Evolutionary conservation across 768 basidiomycete species (phyloP).

Genomic region (Lactifluus subvellereus): DNA sequence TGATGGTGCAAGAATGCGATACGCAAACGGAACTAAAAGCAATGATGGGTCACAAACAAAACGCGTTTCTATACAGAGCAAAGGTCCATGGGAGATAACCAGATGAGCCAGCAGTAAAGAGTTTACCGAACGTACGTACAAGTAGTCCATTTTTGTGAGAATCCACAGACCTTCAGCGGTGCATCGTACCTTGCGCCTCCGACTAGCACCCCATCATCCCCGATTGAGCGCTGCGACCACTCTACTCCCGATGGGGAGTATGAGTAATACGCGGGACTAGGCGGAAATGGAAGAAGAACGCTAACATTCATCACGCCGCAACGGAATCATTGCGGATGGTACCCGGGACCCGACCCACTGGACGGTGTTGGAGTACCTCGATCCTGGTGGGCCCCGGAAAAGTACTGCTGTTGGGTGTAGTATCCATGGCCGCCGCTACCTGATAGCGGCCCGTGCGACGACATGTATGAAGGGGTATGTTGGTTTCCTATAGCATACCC

Average conservation of each 20-base stretch:
- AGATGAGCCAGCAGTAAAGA: conserved; percentile 2
- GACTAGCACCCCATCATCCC: conserved; percentile 20
- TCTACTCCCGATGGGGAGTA: conserved; percentile 18
- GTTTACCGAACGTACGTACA: conserved; percentile 18
- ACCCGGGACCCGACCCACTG: conserved; percentile 32
- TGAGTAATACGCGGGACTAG: conserved; percentile 18
- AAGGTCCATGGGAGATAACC: conserved; percentile 19
- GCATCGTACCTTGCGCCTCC: conserved; percentile 17
- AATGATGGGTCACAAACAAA: conserved; percentile 13
- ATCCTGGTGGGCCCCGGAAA: conserved; percentile 15
- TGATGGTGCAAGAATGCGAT: conserved; percentile 20
- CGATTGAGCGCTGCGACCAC: conserved; percentile 19
- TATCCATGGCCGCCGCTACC: conserved; percentile 17
- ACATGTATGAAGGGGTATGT: conserved; percentile 10
- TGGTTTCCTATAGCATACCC: conserved; percentile 16
- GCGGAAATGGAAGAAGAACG: conserved; percentile 20
- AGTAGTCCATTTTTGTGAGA: conserved; percentile 17
- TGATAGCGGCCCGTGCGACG: conserved; percentile 14
- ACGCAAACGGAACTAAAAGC: conserved; percentile 16
- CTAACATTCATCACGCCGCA: conserved; percentile 16
- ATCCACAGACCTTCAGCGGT: conserved; percentile 11
- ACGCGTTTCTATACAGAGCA: conserved; percentile 19
- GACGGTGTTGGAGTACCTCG: conserved; percentile 29
- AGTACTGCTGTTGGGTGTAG: conserved; percentile 21
- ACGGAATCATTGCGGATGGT: conserved; percentile 30